Base-by-base conservation (phyloP, 345 rosid genomes). In the Acer saccharum region DNA sequence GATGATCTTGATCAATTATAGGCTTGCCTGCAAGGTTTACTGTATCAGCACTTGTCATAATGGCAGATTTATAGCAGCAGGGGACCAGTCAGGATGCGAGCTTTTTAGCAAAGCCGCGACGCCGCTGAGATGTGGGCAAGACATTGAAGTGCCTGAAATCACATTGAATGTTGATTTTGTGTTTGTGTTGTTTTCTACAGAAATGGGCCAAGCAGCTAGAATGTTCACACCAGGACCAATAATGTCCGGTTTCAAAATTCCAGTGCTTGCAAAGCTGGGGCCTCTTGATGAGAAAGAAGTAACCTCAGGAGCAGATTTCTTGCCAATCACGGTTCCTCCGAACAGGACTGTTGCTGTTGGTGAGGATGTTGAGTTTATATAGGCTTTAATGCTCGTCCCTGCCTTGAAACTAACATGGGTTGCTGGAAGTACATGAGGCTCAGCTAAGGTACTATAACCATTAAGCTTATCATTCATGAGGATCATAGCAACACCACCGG, bases 41-140 rank as follows among this genome's bases (percentile, higher is more conserved):
- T n/a, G 18, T 55, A 46, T 65, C 74, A 55, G 87, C 88, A 0
- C 89, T 80, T 0, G 89, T 87, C 87, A 84, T 84, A 39, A 89
- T 86, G 14, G 92, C 85, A 5, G 89, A 89, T 73, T 82, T 41
- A 86, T 58, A 20, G 87, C 91, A 5, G 93, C 89, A 0, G 89
- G 91, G 0, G 83, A 86, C 89, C 90, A 88, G 23, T 81, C 80
- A 4, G 87, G 86, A 41, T 86, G 89, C 2, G 84, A 70, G 60
- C 85, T 78, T 77, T 80, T 83, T 39, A 88, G 76, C 44, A 82
- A 70, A 29, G 91, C 90, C 0, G 84, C 85, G 20, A 85, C 60
- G 2, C 89, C 91, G 35, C 89, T 83, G 14, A 89, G 87, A 73
- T 89, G 89, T 43, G 89, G 93, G 74, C 91, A 86, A 16, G 93